phyloP scores from a whole-genome alignment of 208 protist species.

The Wallacemonas rigidus region DNA sequence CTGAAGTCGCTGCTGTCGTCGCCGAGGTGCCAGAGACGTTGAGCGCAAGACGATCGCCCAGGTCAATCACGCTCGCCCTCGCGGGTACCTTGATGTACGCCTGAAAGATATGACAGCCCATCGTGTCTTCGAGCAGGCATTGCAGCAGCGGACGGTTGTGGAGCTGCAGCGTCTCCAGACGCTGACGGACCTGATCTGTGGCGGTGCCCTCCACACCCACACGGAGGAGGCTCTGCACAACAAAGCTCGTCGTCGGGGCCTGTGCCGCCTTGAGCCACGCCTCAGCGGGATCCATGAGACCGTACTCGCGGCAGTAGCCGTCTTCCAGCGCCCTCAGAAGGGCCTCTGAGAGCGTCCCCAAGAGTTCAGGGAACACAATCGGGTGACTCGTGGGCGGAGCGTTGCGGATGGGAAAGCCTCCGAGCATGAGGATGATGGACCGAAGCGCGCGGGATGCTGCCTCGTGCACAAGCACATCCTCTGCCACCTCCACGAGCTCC shows the following conservation, averaged over 20 bases:
- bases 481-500: slow-evolving; percentile 68
- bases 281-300: slow-evolving; percentile 31
- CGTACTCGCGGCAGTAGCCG: slow-evolving; percentile 51
- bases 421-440: slow-evolving; percentile 80
- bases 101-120: slow-evolving; percentile 86
- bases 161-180: slow-evolving; percentile 50
- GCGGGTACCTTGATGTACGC: slow-evolving; percentile 72
- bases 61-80: slow-evolving; percentile 41
- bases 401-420: slow-evolving; percentile 67
- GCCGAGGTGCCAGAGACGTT: background rate
- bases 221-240: slow-evolving; percentile 83
- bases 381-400: slow-evolving; percentile 47
- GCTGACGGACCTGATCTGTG: slow-evolving; percentile 46
- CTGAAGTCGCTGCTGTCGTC: background rate
- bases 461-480: slow-evolving; percentile 74
- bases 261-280: slow-evolving; percentile 76
- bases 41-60: slow-evolving; percentile 35
- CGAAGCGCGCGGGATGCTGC: slow-evolving; percentile 74
- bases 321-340: slow-evolving; percentile 59
- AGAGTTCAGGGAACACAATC: slow-evolving; percentile 42
- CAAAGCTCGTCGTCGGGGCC: slow-evolving; percentile 70
- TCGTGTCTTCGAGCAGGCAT: slow-evolving; percentile 55
- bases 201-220: slow-evolving; percentile 54
- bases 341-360: slow-evolving; percentile 47
- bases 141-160: slow-evolving; percentile 55